phyloP scores from a whole-genome alignment of 371 early-diverging fungal genomes.

The Circinella umbellata region DNA sequence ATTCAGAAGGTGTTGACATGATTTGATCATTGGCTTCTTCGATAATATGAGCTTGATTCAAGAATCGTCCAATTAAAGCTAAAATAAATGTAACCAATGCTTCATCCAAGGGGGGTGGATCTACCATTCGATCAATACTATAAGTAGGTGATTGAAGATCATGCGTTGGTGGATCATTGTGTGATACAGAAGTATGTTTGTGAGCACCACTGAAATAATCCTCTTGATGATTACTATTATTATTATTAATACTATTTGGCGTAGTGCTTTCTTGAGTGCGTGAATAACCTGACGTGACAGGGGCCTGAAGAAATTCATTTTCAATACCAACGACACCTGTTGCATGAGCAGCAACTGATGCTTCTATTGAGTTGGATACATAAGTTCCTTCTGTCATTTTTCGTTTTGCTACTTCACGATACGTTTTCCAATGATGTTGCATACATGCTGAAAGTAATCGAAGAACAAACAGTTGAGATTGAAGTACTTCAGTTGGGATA shows the following conservation, averaged over 20 bases:
- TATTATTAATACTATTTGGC: neutral
- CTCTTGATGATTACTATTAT: neutral
- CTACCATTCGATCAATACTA: slow-evolving; percentile 25
- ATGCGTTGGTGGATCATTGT: neutral
- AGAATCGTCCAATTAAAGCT: slow-evolving; percentile 65
- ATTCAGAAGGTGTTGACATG: slow-evolving; percentile 40
- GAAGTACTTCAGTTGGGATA: slow-evolving; percentile 68
- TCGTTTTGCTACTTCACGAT: slow-evolving; percentile 45
- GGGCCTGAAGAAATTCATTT: slow-evolving; percentile 18
- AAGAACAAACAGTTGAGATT: slow-evolving; percentile 79
- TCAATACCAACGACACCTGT: slow-evolving; percentile 24
- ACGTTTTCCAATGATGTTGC: slow-evolving; percentile 73
- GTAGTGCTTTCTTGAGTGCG: neutral
- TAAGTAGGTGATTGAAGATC: slow-evolving; percentile 2
- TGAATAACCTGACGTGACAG: slow-evolving; percentile 13
- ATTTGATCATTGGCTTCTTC: slow-evolving; percentile 34
- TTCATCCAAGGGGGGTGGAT: slow-evolving; percentile 80
- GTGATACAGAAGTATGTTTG: neutral
- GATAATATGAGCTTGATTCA: slow-evolving; percentile 54
- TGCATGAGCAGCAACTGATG: slow-evolving; percentile 22
- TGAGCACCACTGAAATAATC: too few relatives aligned
- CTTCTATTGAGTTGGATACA: slow-evolving; percentile 17
- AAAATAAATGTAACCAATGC: slow-evolving; percentile 69
- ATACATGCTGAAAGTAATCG: slow-evolving; percentile 76
- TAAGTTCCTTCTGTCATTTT: slow-evolving; percentile 16